Evolutionary conservation across 139 green algal species (phyloP), one percentile per base, ranked within the genome.

Genomic region (Haematococcus sp.): DNA sequence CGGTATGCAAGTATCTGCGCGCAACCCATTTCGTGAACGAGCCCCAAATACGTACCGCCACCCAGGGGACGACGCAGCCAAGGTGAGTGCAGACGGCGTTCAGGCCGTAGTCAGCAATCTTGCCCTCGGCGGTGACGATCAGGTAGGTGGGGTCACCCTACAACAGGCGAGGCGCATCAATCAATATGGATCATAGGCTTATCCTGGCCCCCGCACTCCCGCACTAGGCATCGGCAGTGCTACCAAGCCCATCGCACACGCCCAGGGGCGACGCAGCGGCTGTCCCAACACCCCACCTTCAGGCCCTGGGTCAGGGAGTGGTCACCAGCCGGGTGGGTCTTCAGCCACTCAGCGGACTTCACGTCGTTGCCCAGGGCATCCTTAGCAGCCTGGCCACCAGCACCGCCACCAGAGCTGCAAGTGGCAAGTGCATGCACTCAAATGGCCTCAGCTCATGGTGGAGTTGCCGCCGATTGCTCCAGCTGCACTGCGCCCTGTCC

Each of bases 51-150:
- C 88, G 90, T 65, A 94, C 89, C 31, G 34, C 59, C 70, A 97
- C 94, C 95, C 95, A 99, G 20, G 96, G 96, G n/a, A 99, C 96
- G 63, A 99, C 96, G 88, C 96, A 99, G 58, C 96, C 96, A 76
- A 99, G 78, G 86, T 99, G 96, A 33, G 96, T 99, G 96, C 96
- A 99, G 63, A 99, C 94, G 61, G 95, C 95, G 83, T 99, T 99
- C 4, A 99, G 70, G 73, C 96, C 96, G 77, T 90, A 99, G 43
- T 92, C 92, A 81, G 96, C 90, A 40, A 99, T 87, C 22, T 76
- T 73, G 65, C 81, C 79, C 5, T 97, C 83, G n/a, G 81, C 64
- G 59, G 81, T 97, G 28, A 99, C 93, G 49, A 99, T 89, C 40
- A 99, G 86, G 93, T 99, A 99, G 43, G 94, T 98, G 60, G 96